Percentiles rank a stretch among this genome's conserved stretches.
phyloP scores from a whole-genome alignment of 202 grass and related monocot genomes.

The Elaeis oleifera region DNA sequence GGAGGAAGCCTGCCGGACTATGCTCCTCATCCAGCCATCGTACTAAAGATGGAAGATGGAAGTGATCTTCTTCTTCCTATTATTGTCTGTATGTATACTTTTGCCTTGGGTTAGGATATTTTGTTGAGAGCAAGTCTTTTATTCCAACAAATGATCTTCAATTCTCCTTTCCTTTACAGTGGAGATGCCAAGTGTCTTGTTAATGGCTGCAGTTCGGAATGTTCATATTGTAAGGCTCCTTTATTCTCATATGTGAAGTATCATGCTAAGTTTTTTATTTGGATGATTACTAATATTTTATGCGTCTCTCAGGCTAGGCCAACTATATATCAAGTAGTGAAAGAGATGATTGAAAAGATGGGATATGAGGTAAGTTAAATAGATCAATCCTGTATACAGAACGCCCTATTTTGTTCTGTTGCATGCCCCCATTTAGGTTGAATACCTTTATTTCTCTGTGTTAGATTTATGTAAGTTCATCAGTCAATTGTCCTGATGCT shows the following conservation, averaged over 20 bases:
- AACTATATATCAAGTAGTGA: constrained; percentile 77
- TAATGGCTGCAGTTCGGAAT: constrained; percentile 79
- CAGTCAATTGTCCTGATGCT: too few species aligned
- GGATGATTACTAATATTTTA: too few species aligned
- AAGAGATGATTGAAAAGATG: constrained; percentile 85
- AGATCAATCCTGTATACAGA: too few species aligned
- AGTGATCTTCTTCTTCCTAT: constrained; percentile 87
- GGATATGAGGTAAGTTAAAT: constrained; percentile 60
- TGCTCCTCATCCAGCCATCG: constrained; percentile 73
- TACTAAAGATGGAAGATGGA: constrained; percentile 97
- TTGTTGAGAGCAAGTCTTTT: background rate
- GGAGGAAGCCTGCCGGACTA: constrained; percentile 61
- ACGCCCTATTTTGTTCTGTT: too few species aligned
- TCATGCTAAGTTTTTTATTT: too few species aligned
- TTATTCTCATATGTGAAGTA: too few species aligned
- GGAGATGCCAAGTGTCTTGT: constrained; percentile 88
- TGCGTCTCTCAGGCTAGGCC: constrained; percentile 66
- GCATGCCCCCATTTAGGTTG: background rate
- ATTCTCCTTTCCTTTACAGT: constrained; percentile 24
- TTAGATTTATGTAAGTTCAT: background rate
- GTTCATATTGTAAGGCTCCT: constrained; percentile 55
- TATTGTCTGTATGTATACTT: constrained; percentile 68
- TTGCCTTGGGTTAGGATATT: background rate
- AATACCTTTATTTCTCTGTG: background rate
- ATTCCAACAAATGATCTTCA: background rate